These are phyloP conservation scores for Arthrobotrys pseudoclavata DNA, from an alignment of 2,329 filamentous ascomycete genomes.

Conservation along the genomic window DNA sequence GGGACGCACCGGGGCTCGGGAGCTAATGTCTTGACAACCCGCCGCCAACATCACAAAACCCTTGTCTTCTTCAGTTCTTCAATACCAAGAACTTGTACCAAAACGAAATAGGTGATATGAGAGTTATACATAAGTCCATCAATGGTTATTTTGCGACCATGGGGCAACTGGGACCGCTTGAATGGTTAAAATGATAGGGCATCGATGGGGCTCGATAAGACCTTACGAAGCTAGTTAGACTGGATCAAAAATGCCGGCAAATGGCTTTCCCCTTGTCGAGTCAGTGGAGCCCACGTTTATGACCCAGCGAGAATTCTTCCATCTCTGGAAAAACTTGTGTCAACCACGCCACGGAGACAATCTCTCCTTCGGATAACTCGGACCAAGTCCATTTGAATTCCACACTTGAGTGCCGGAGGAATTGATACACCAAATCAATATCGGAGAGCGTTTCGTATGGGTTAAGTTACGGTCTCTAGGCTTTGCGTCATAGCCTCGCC, in stretches of 20 bases:
- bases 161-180: slow-evolving; percentile 21
- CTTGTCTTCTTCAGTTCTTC: slow-evolving; percentile 1
- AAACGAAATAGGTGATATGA: slow-evolving; percentile 20
- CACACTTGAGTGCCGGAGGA: background rate
- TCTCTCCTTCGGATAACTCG: slow-evolving; percentile 50
- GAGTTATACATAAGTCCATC: slow-evolving; percentile 42
- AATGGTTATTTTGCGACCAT: slow-evolving; percentile 34
- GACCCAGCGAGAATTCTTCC: slow-evolving; percentile 34
- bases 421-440: background rate
- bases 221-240: slow-evolving; percentile 18
- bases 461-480: background rate
- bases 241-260: slow-evolving; percentile 39
- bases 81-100: slow-evolving; percentile 4
- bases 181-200: slow-evolving; percentile 39
- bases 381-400: slow-evolving; percentile 9
- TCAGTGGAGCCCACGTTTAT: slow-evolving; percentile 34
- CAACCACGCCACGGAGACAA: slow-evolving; percentile 37
- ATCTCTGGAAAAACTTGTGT: slow-evolving; percentile 31
- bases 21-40: slow-evolving; percentile 16
- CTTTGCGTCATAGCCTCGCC: slow-evolving; percentile 29
- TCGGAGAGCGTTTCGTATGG: background rate
- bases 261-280: slow-evolving; percentile 22
- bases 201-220: slow-evolving; percentile 19
- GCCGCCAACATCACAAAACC: background rate
- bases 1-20: slow-evolving; percentile 17